phyloP scores from a whole-genome alignment of 2,329 filamentous ascomycete genomes.

The Paecilomyces niveus region DNA sequence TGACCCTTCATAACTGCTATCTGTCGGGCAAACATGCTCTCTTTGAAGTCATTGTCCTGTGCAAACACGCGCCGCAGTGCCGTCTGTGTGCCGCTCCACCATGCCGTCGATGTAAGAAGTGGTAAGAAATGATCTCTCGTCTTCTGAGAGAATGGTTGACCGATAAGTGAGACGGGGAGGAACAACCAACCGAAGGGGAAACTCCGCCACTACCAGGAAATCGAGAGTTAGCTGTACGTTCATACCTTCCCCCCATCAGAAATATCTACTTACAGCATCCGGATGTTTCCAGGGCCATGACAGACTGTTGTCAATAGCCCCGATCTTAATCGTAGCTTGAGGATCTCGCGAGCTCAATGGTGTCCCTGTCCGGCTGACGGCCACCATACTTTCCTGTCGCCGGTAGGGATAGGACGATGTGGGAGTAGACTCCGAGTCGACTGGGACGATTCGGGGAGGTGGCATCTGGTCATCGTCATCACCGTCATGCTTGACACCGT shows the following conservation, averaged over 20 bases:
- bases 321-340: constrained; percentile 63
- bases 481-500: constrained; percentile 41
- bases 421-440: constrained; percentile 34
- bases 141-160: constrained; percentile 88
- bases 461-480: constrained; percentile 43
- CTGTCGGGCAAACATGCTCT: constrained; percentile 97
- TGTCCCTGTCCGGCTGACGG: constrained; percentile 52
- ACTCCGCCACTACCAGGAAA: constrained; percentile 55
- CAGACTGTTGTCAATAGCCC: constrained; percentile 94
- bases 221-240: constrained; percentile 13
- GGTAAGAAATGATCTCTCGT: constrained; percentile 95
- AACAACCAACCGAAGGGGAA: constrained; percentile 99
- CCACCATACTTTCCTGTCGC: constrained; percentile 77
- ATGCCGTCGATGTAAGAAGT: constrained; percentile 83
- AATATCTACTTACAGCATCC: constrained; percentile 59
- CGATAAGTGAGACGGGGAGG: constrained; percentile 90
- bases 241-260: neutral
- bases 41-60: constrained; percentile 91
- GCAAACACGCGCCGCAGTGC: constrained; percentile 82
- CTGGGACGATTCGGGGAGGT: constrained; percentile 55
- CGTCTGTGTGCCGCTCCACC: constrained; percentile 93
- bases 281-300: constrained; percentile 99
- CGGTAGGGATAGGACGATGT: constrained; percentile 59
- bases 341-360: constrained; percentile 39
- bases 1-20: constrained; percentile 99